Percentiles rank a stretch among this genome's conserved stretches.
Conservation (phyloP, 1,139 yeast genomes). For the Lodderomyces oxycetoniae region DNA sequence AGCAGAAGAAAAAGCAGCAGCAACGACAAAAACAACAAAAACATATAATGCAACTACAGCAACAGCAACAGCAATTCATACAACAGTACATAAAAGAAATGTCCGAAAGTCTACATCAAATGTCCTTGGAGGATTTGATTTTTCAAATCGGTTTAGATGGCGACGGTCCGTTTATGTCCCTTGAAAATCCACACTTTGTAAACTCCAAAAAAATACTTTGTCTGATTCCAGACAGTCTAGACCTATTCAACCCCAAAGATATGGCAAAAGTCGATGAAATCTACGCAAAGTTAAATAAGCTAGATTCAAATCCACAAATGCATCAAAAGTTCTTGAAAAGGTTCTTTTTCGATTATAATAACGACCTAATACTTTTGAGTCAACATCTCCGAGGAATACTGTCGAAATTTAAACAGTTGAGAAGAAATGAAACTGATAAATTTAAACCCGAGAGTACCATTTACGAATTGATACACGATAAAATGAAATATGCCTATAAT, state of each 20-base stretch:
- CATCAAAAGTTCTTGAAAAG: slow-evolving; percentile 37
- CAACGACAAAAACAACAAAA: slow-evolving; percentile 5
- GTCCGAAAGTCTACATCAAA: slow-evolving; percentile 31
- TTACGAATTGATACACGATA: slow-evolving; percentile 6
- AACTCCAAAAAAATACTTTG: slow-evolving; percentile 33
- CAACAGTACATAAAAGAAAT: slow-evolving; percentile 1
- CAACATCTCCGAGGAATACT: slow-evolving; percentile 38
- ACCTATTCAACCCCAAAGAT: slow-evolving; percentile 26
- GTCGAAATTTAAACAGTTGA: slow-evolving; percentile 32
- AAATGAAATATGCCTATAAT: slow-evolving; percentile 27
- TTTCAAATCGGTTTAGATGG: slow-evolving; percentile 38
- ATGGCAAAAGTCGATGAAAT: slow-evolving; percentile 29
- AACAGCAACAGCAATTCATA: slow-evolving; percentile 3
- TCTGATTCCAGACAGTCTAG: slow-evolving; percentile 37
- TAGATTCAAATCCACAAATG: slow-evolving; percentile 38
- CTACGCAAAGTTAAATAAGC: slow-evolving; percentile 28
- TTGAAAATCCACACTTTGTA: slow-evolving; percentile 33
- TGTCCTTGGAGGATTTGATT: slow-evolving; percentile 37
- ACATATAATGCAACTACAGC: background rate
- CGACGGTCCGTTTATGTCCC: slow-evolving; percentile 31
- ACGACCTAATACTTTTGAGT: slow-evolving; percentile 28
- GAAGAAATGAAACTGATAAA: slow-evolving; percentile 31
- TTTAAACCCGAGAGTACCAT: slow-evolving; percentile 11
- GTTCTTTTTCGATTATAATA: slow-evolving; percentile 30
- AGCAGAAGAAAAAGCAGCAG: slow-evolving; percentile 5